Conservation (phyloP, 164 flowering plant genomes). For the Akebia trifoliata region DNA sequence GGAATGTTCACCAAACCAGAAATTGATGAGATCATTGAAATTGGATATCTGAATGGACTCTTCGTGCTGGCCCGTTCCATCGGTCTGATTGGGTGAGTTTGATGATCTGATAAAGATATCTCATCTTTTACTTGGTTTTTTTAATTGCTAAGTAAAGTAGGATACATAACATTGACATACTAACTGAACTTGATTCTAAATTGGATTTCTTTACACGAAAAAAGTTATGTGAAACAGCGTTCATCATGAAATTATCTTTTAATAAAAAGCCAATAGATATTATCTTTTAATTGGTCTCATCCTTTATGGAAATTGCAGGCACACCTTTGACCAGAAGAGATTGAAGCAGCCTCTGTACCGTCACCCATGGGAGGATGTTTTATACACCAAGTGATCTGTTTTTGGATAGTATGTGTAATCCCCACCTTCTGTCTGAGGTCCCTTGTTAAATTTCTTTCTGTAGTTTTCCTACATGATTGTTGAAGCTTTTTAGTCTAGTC, state of each 20-base stretch:
- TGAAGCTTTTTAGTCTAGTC: too few relatives aligned
- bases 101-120: too few relatives aligned
- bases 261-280: too few relatives aligned
- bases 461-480: too few relatives aligned
- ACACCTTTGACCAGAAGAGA: conserved; percentile 99
- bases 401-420: conserved; percentile 9
- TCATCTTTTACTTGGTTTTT: too few relatives aligned
- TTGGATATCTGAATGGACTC: conserved; percentile 95
- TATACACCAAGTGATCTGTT: conserved; percentile 83
- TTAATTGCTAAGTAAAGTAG: too few relatives aligned
- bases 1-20: conserved; percentile 97
- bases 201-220: too few relatives aligned
- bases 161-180: neutral
- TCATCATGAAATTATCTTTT: too few relatives aligned
- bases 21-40: conserved; percentile 89
- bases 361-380: conserved; percentile 99
- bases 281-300: neutral
- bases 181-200: too few relatives aligned
- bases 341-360: conserved; percentile 98
- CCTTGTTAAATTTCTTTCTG: too few relatives aligned
- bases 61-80: conserved; percentile 95
- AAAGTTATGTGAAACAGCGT: too few relatives aligned
- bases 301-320: conserved; percentile 44
- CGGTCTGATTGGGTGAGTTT: conserved; percentile 92
- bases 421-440: too few relatives aligned